Percentiles rank a stretch among this genome's conserved stretches.
These are phyloP conservation scores for Ascochyta fabae DNA, from an alignment of 2,329 filamentous ascomycete genomes.

Conservation along the genomic window DNA sequence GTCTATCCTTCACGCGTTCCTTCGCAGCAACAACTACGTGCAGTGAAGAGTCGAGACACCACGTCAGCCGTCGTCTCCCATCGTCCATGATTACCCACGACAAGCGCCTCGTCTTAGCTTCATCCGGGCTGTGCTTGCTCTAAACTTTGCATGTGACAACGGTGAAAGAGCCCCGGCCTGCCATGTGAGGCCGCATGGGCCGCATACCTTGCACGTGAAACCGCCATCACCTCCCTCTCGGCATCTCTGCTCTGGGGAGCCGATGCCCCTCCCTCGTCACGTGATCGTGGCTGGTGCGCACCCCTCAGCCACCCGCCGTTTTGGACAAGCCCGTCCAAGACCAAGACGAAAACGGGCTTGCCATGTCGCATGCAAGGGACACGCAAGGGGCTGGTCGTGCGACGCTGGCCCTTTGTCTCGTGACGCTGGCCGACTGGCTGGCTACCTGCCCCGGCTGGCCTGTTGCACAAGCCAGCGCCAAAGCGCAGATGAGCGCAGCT, in stretches of 20 bases:
- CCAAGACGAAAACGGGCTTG: neutral
- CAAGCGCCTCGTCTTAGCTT: conserved; percentile 9
- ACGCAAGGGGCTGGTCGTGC: conserved; percentile 3
- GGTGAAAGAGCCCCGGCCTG: conserved; percentile 12
- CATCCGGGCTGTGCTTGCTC: conserved; percentile 9
- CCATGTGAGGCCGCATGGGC: conserved; percentile 8
- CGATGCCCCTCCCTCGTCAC: neutral
- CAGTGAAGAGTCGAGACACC: neutral
- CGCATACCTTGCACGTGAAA: conserved; percentile 28
- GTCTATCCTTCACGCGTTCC: too few species aligned
- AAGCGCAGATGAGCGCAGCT: conserved; percentile 2
- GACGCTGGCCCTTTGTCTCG: neutral
- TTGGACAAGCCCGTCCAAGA: too few species aligned
- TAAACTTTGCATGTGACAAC: conserved; percentile 15
- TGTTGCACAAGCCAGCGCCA: neutral
- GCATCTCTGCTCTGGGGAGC: conserved; percentile 12
- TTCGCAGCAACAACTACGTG: too few species aligned
- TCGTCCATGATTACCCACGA: conserved; percentile 8
- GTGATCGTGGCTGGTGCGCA: neutral
- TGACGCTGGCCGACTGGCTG: too few species aligned
- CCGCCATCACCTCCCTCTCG: conserved; percentile 5
- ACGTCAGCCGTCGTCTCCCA: conserved; percentile 25
- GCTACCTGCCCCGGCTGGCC: neutral
- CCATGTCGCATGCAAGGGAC: neutral
- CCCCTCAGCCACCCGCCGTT: too few species aligned